These are phyloP conservation scores for Pleurotus giganteus DNA, from an alignment of 768 basidiomycete genomes.

Conservation along the genomic window DNA sequence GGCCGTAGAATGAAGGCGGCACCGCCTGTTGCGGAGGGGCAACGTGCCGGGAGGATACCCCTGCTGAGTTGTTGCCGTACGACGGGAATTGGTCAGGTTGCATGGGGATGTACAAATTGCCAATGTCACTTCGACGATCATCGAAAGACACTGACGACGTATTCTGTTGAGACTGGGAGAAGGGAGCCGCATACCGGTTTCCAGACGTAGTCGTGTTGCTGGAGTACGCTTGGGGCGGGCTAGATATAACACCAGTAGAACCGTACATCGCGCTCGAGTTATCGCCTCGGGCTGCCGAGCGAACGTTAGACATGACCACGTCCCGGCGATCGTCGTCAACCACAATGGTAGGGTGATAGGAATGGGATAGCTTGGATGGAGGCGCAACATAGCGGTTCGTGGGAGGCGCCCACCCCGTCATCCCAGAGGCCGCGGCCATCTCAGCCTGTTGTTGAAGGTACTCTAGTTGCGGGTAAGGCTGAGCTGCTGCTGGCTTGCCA, in stretches of 20 bases:
- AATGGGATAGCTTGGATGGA: constrained; percentile 62
- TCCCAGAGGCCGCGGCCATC: constrained; percentile 62
- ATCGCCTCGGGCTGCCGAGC: constrained; percentile 58
- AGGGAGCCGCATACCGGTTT: constrained; percentile 60
- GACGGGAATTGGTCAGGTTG: constrained; percentile 77
- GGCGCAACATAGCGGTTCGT: constrained; percentile 56
- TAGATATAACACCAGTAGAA: constrained; percentile 55
- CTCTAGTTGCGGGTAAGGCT: constrained; percentile 88
- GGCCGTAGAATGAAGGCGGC: constrained; percentile 69
- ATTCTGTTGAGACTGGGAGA: constrained; percentile 41
- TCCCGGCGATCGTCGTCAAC: constrained; percentile 67
- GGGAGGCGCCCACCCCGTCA: constrained; percentile 50
- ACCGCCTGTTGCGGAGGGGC: constrained; percentile 51
- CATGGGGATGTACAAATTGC: constrained; percentile 74
- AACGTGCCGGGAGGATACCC: constrained; percentile 38
- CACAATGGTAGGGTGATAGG: constrained; percentile 65
- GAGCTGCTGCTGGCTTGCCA: constrained; percentile 66
- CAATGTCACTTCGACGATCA: constrained; percentile 63
- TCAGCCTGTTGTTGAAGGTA: constrained; percentile 93
- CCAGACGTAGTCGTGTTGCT: constrained; percentile 49
- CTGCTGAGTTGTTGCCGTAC: constrained; percentile 39
- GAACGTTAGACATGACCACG: constrained; percentile 79
- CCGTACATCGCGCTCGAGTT: constrained; percentile 41
- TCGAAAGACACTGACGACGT: constrained; percentile 49
- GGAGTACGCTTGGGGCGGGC: constrained; percentile 74